A percentile compares a stretch with the other conserved stretches of the same genome.
These are phyloP conservation scores for Myxozyma sirexii DNA, from an alignment of 805 yeast species.

Conservation along the genomic window DNA sequence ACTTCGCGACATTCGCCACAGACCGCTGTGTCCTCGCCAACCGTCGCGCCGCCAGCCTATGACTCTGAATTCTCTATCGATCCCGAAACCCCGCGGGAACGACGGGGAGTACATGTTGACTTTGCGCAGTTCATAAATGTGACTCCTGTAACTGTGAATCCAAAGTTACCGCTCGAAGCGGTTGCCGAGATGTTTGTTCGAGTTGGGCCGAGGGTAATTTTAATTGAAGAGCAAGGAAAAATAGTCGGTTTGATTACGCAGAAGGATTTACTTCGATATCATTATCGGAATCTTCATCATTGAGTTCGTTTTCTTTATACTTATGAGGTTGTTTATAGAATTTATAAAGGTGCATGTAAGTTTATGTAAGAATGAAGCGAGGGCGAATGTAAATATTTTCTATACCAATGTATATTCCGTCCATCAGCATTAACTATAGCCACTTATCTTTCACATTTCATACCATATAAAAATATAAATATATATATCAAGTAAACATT, in stretches of 20 bases:
- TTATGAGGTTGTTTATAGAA: neutral
- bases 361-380: neutral
- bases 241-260: slow-evolving; percentile 76
- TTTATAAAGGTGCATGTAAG: too few relatives aligned
- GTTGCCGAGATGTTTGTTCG: slow-evolving; percentile 70
- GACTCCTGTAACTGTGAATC: slow-evolving; percentile 64
- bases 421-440: slow-evolving; percentile 1
- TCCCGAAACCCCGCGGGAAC: neutral
- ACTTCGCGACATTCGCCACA: neutral
- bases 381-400: neutral
- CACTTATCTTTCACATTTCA: neutral
- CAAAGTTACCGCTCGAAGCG: slow-evolving; percentile 59
- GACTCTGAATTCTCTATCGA: too few relatives aligned
- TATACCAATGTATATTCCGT: neutral
- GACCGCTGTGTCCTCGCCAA: neutral
- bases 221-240: slow-evolving; percentile 63
- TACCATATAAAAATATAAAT: neutral
- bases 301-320: neutral
- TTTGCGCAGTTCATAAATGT: slow-evolving; percentile 46
- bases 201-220: slow-evolving; percentile 75
- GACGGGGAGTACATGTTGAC: slow-evolving; percentile 18
- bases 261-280: slow-evolving; percentile 72
- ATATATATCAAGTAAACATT: neutral
- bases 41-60: neutral
- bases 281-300: slow-evolving; percentile 20